Evolutionary conservation across 2,329 filamentous ascomycete genomes (phyloP).

Genomic region (Phyllosticta paracitricarpa): DNA sequence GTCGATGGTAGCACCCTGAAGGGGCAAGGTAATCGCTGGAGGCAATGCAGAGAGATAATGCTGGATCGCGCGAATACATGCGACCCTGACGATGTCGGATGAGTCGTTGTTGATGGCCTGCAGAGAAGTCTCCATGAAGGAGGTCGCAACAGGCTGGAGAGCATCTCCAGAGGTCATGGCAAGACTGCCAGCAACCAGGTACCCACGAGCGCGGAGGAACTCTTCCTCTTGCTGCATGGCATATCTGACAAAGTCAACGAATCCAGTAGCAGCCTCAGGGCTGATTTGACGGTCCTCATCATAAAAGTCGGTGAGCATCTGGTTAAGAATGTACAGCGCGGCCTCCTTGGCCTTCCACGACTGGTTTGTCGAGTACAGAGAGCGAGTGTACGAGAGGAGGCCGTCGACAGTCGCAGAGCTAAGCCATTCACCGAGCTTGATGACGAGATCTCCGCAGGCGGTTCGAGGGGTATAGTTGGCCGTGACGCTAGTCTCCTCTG

Average conservation of each 20-base stretch:
- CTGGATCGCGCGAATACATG: constrained; percentile 80
- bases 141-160: constrained; percentile 45
- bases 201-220: constrained; percentile 77
- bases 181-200: constrained; percentile 72
- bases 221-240: constrained; percentile 62
- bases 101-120: constrained; percentile 64
- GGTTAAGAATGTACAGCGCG: constrained; percentile 74
- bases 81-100: constrained; percentile 83
- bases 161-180: constrained; percentile 55
- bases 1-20: constrained; percentile 51
- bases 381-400: constrained; percentile 65
- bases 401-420: constrained; percentile 66
- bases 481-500: constrained; percentile 88
- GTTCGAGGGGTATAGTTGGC: constrained; percentile 94
- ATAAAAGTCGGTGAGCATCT: constrained; percentile 71
- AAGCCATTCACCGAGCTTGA: constrained; percentile 89
- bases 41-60: constrained; percentile 50
- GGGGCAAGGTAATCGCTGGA: constrained; percentile 39
- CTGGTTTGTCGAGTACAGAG: constrained; percentile 51
- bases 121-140: constrained; percentile 62
- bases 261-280: constrained; percentile 58
- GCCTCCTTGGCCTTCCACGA: constrained; percentile 66
- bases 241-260: constrained; percentile 70
- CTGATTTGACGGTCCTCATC: constrained; percentile 66
- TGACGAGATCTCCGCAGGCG: constrained; percentile 81